These are phyloP conservation scores for Ceriops decandra DNA, from an alignment of 345 rosid genomes.

Conservation along the genomic window DNA sequence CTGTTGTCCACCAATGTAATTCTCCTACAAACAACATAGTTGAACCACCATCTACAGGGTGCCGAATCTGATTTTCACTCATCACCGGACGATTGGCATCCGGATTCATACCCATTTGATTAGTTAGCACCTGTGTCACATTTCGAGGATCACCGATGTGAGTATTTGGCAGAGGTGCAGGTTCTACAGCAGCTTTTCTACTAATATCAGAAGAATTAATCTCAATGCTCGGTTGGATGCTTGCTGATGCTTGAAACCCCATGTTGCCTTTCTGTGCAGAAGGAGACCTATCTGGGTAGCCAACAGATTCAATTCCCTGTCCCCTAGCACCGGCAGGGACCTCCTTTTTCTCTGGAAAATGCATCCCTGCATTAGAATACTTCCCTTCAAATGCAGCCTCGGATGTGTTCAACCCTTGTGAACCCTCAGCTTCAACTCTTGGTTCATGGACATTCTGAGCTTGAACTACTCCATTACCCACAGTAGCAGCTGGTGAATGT, in stretches of 20 bases:
- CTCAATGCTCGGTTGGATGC: constrained; percentile 34
- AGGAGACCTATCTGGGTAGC: constrained; percentile 44
- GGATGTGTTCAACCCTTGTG: constrained; percentile 36
- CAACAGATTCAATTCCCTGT: constrained; percentile 44
- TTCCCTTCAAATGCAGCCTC: constrained; percentile 46
- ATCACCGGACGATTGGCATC: constrained; percentile 19
- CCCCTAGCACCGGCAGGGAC: constrained; percentile 32
- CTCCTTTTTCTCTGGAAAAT: constrained; percentile 33
- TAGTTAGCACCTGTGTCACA: constrained; percentile 45
- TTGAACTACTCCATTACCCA: constrained; percentile 39
- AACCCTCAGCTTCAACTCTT: constrained; percentile 33
- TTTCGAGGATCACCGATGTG: constrained; percentile 48
- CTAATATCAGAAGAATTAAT: constrained; percentile 41
- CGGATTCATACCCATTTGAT: constrained; percentile 43
- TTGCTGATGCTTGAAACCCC: constrained; percentile 45
- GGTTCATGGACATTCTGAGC: constrained; percentile 35
- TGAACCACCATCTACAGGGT: constrained; percentile 64
- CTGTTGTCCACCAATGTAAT: constrained; percentile 92
- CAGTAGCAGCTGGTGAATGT: constrained; percentile 30
- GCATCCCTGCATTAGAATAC: constrained; percentile 36
- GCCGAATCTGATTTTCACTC: constrained; percentile 59
- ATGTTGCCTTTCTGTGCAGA: constrained; percentile 43
- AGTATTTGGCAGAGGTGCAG: constrained; percentile 45
- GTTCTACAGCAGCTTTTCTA: constrained; percentile 44
- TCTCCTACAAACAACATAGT: constrained; percentile 72